A percentile compares a stretch with the other conserved stretches of the same genome.
Evolutionary conservation across 306 rosid genomes (phyloP).

Genomic region (Vigna angularis): DNA sequence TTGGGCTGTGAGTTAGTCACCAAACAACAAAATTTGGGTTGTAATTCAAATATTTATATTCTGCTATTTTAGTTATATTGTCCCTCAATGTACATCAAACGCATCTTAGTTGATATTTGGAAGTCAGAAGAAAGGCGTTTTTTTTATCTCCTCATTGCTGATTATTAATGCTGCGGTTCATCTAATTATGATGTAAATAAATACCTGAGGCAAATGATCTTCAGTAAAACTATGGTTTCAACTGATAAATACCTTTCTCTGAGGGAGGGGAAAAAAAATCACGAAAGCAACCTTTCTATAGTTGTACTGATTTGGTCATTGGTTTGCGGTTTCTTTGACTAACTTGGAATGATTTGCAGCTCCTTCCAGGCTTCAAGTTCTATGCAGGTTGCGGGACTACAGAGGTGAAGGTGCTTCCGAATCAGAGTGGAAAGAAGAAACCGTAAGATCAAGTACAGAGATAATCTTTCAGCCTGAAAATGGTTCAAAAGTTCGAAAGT

Average conservation of each 20-base stretch:
- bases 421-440: conserved; percentile 75
- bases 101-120: conserved; percentile 13
- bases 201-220: conserved; percentile 20
- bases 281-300: conserved; percentile 28
- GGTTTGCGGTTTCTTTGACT: conserved; percentile 31
- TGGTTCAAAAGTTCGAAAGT: conserved; percentile 65
- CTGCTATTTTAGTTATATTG: background rate
- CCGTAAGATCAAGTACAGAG: conserved; percentile 81
- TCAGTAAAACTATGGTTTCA: background rate
- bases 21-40: conserved; percentile 5
- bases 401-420: conserved; percentile 73
- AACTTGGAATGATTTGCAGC: conserved; percentile 61
- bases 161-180: conserved; percentile 19
- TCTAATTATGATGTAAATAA: conserved; percentile 1
- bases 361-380: conserved; percentile 81
- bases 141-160: background rate
- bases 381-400: conserved; percentile 72
- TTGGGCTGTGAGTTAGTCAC: background rate
- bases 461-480: conserved; percentile 70
- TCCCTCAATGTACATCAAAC: background rate
- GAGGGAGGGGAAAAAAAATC: conserved; percentile 31
- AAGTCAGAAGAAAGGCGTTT: conserved; percentile 3
- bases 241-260: conserved; percentile 24
- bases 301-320: conserved; percentile 1
- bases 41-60: background rate